Percentiles rank a stretch among this genome's conserved stretches.
Evolutionary conservation across 371 early-diverging fungal species (phyloP).

Genomic region (Nematocida minor): DNA sequence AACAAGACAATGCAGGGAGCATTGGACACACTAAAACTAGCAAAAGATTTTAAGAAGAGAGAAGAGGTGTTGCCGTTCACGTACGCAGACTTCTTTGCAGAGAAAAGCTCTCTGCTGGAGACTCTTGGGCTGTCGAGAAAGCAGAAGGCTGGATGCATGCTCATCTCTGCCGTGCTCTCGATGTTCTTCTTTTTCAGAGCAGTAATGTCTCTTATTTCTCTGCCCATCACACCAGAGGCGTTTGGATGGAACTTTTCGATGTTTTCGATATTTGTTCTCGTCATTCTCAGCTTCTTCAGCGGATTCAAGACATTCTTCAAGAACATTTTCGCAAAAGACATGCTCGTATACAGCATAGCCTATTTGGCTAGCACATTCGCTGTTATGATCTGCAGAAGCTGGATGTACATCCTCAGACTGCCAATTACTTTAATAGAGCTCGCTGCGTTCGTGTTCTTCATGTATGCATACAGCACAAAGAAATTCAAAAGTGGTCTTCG

Average conservation of each 20-base stretch:
- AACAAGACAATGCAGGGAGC: conserved; percentile 50
- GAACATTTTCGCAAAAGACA: conserved; percentile 10
- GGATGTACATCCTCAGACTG: background rate
- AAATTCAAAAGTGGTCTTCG: conserved; percentile 7
- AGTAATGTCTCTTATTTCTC: background rate
- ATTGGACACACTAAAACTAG: conserved; percentile 25
- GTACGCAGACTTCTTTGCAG: conserved; percentile 50
- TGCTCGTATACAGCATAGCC: background rate
- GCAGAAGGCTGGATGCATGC: conserved; percentile 22
- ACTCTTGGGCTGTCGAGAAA: conserved; percentile 29
- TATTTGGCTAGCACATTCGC: background rate
- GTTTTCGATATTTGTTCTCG: conserved; percentile 5
- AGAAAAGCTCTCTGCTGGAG: conserved; percentile 27
- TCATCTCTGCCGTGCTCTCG: conserved; percentile 11
- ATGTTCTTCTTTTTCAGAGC: conserved; percentile 28
- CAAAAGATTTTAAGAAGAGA: conserved; percentile 28
- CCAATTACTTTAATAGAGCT: background rate
- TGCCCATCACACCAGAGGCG: background rate
- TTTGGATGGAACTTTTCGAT: conserved; percentile 7
- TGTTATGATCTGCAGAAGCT: background rate
- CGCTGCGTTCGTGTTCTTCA: background rate
- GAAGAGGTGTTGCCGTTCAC: conserved; percentile 29
- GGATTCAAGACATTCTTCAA: conserved; percentile 44
- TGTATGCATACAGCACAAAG: conserved; percentile 12
- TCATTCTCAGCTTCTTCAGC: conserved; percentile 23